Conservation (phyloP, 2,329 filamentous ascomycete genomes). For the Sporothrix variecibatus region DNA sequence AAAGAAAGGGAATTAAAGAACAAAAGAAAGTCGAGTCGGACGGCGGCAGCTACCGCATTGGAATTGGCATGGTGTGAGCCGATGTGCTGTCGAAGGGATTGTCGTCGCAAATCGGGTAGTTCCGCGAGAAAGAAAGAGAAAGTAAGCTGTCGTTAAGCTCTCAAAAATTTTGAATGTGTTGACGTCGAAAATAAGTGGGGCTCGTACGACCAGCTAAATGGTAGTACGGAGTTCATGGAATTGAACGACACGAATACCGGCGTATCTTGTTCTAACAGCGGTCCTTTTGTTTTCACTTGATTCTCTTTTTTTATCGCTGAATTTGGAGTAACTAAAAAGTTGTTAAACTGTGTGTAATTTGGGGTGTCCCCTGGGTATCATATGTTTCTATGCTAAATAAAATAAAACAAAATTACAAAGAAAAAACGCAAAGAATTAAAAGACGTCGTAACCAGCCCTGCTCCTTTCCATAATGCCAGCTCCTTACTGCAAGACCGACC, state of each 20-base stretch:
- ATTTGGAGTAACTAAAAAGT: neutral
- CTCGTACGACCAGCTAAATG: neutral
- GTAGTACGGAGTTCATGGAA: neutral
- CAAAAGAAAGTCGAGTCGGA: neutral
- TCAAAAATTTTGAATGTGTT: slow-evolving; percentile 16
- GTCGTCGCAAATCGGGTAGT: neutral
- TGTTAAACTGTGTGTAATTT: neutral
- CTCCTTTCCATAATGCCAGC: too few relatives aligned
- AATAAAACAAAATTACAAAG: neutral
- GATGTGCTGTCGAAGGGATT: neutral
- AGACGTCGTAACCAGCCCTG: neutral
- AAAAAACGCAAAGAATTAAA: neutral
- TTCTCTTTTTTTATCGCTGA: neutral
- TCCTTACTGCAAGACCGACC: neutral
- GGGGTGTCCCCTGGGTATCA: neutral
- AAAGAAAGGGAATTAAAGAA: too few relatives aligned
- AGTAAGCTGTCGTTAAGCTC: neutral
- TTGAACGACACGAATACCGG: neutral
- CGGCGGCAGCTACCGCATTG: slow-evolving; percentile 14
- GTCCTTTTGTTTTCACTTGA: neutral
- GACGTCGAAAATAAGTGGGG: slow-evolving; percentile 22
- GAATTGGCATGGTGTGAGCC: neutral
- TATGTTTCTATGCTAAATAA: neutral
- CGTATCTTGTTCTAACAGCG: neutral
- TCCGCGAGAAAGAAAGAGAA: neutral